Conservation (phyloP, 345 rosid genomes). For the Acer saccharum region DNA sequence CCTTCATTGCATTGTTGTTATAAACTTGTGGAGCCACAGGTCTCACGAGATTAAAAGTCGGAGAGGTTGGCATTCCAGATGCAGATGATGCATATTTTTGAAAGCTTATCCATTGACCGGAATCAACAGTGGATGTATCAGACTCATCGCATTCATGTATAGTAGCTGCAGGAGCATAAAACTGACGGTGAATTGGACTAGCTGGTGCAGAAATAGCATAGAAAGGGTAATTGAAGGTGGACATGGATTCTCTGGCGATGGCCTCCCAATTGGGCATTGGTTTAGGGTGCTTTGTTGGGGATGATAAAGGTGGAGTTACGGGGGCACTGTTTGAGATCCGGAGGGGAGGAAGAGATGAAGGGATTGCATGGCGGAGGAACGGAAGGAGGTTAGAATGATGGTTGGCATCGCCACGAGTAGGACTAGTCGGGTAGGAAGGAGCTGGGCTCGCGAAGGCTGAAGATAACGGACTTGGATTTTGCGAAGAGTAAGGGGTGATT, state of each 20-base stretch:
- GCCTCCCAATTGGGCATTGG: slow-evolving; percentile 86
- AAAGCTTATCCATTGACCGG: slow-evolving; percentile 95
- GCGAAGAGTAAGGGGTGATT: slow-evolving; percentile 68
- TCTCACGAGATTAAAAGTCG: slow-evolving; percentile 87
- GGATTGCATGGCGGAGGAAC: slow-evolving; percentile 60
- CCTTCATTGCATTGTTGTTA: slow-evolving; percentile 37
- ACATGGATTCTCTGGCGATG: slow-evolving; percentile 75
- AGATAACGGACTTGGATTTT: slow-evolving; percentile 83
- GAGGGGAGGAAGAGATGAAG: slow-evolving; percentile 86
- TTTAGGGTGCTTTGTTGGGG: slow-evolving; percentile 79
- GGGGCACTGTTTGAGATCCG: slow-evolving; percentile 97
- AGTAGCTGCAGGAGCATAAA: slow-evolving; percentile 77
- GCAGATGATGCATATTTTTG: slow-evolving; percentile 65
- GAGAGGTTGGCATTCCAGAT: slow-evolving; percentile 72
- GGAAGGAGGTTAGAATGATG: slow-evolving; percentile 61
- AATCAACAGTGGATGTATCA: slow-evolving; percentile 87
- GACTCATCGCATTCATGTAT: slow-evolving; percentile 97
- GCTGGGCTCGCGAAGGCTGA: slow-evolving; percentile 91
- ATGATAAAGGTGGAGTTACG: slow-evolving; percentile 90
- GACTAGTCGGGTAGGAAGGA: slow-evolving; percentile 94
- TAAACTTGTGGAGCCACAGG: slow-evolving; percentile 51
- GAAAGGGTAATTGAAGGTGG: slow-evolving; percentile 76
- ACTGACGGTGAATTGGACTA: slow-evolving; percentile 89
- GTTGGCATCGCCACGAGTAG: slow-evolving; percentile 57
- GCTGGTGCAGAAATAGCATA: slow-evolving; percentile 94